phyloP scores from a whole-genome alignment of 257 asterid genomes.

The Nicotiana paniculata region DNA sequence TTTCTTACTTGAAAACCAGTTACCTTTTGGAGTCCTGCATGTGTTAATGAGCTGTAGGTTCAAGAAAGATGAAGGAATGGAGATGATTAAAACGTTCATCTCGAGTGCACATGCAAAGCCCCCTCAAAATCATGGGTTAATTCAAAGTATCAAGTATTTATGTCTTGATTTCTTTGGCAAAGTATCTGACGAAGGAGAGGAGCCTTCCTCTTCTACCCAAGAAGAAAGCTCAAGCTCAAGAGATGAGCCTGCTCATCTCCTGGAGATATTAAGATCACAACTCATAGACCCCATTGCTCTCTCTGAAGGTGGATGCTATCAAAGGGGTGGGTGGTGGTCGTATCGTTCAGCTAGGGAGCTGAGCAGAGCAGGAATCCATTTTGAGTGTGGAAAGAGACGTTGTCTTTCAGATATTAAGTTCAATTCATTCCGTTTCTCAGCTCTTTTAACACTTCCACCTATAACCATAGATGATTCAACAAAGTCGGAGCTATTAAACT shows the following conservation, averaged over 20 bases:
- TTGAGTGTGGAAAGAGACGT: not conserved
- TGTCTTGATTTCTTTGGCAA: not conserved
- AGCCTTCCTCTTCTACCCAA: not conserved
- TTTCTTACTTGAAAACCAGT: constrained; percentile 13
- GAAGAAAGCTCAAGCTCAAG: no score
- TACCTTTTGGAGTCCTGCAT: constrained; percentile 3
- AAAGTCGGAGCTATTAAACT: not conserved
- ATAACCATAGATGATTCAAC: not conserved
- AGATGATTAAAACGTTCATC: not conserved
- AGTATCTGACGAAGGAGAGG: not conserved
- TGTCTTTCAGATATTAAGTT: not conserved
- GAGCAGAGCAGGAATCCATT: not conserved
- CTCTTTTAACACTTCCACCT: no score
- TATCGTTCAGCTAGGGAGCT: not conserved
- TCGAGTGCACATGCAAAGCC: not conserved
- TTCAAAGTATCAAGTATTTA: not conserved
- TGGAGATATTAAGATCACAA: not conserved
- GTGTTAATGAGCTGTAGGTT: not conserved
- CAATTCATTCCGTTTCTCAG: not conserved
- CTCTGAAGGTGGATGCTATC: not conserved
- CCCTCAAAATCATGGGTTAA: not conserved
- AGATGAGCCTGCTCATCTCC: not conserved
- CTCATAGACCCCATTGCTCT: not conserved
- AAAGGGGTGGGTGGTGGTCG: not conserved
- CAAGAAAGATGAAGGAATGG: not conserved